Evolutionary conservation across 1,284 basidiomycete genomes (phyloP).

Genomic region (Cutaneotrichosporon dermatis): DNA sequence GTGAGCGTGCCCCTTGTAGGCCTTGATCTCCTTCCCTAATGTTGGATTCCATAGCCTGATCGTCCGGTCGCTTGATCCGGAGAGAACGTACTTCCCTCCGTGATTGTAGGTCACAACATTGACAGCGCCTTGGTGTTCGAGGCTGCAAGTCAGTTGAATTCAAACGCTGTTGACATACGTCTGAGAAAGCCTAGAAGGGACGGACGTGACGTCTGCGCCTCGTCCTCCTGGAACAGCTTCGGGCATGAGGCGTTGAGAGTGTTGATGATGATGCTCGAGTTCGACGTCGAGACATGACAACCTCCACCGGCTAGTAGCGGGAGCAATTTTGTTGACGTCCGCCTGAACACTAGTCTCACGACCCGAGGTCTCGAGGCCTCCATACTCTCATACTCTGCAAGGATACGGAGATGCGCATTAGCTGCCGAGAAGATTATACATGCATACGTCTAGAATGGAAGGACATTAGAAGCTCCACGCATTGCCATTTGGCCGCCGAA

Average conservation of each 20-base stretch:
- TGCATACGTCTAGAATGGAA: conserved; percentile 58
- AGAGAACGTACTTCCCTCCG: conserved; percentile 79
- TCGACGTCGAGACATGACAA: background rate
- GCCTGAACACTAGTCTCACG: no score
- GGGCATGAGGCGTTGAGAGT: background rate
- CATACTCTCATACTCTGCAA: no score
- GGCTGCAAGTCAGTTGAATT: conserved; percentile 21
- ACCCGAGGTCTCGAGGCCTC: no score
- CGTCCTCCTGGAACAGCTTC: conserved; percentile 17
- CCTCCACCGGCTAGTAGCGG: conserved; percentile 4
- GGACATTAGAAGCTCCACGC: conserved; percentile 69
- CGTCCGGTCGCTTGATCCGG: conserved; percentile 84
- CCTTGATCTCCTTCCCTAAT: conserved; percentile 79
- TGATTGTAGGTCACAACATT: conserved; percentile 81
- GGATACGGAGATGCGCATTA: no score
- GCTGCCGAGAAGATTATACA: conserved; percentile 1
- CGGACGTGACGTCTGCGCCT: conserved; percentile 15
- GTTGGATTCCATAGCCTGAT: conserved; percentile 88
- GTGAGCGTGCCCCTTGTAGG: conserved; percentile 85
- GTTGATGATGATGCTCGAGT: no score
- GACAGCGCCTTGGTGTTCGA: conserved; percentile 69
- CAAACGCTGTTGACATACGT: conserved; percentile 15
- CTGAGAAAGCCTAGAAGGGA: conserved; percentile 27
- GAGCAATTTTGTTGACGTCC: background rate
- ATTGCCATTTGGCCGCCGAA: conserved; percentile 77